Conservation (phyloP, 2,329 filamentous ascomycete genomes). For the Pseudocercospora pini-densiflorae region DNA sequence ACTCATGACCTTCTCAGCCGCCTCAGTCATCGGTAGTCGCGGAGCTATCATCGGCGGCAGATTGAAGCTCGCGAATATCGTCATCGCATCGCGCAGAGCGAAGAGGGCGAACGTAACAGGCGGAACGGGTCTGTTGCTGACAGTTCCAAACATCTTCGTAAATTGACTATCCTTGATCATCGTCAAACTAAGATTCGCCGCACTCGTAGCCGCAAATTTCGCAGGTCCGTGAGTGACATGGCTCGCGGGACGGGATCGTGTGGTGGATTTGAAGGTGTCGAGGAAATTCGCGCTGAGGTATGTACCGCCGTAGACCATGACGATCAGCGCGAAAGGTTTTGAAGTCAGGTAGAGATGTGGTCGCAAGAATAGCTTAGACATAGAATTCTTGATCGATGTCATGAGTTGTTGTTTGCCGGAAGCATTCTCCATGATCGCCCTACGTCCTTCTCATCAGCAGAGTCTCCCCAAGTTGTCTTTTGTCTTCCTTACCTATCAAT, state of each 20-base stretch:
- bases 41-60: conserved; percentile 80
- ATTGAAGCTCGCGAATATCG: conserved; percentile 92
- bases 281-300: conserved; percentile 87
- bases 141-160: conserved; percentile 77
- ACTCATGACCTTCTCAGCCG: conserved; percentile 58
- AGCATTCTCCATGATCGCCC: conserved; percentile 82
- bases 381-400: conserved; percentile 63
- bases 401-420: conserved; percentile 67
- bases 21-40: conserved; percentile 53
- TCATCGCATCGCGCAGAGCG: conserved; percentile 80
- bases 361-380: conserved; percentile 60
- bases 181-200: conserved; percentile 83
- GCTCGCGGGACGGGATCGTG: conserved; percentile 60
- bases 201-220: conserved; percentile 81
- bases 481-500: conserved; percentile 72
- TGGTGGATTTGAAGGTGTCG: conserved; percentile 76
- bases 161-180: conserved; percentile 91
- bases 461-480: not conserved
- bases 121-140: conserved; percentile 61
- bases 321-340: conserved; percentile 70
- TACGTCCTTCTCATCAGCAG: conserved; percentile 37
- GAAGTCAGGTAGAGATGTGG: conserved; percentile 67
- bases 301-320: conserved; percentile 78
- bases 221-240: conserved; percentile 72
- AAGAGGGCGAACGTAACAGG: conserved; percentile 77